Conservation (phyloP, 305 asterid species). For the Rubia tinctorum region DNA sequence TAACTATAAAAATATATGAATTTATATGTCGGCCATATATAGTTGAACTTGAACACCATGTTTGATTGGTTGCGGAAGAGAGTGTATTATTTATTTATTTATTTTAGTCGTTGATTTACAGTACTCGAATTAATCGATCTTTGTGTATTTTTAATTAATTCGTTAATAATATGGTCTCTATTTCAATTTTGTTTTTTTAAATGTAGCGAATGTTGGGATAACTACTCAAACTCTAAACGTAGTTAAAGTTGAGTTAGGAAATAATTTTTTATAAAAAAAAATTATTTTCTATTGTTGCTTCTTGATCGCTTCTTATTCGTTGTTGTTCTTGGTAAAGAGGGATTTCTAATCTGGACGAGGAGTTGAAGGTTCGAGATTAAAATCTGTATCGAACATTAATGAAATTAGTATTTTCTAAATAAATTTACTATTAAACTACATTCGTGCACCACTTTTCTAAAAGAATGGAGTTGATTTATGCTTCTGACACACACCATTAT, state of each 20-base stretch:
- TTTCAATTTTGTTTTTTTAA: no score
- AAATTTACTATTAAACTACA: neutral
- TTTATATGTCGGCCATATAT: conserved; percentile 10
- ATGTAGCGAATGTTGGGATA: no score
- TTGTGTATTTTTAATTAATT: neutral
- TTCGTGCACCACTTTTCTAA: neutral
- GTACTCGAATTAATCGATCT: neutral
- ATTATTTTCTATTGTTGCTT: no score
- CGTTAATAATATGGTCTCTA: no score
- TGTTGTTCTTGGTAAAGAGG: neutral
- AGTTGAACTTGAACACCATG: conserved; percentile 4
- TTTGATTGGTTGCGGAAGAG: neutral
- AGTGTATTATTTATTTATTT: neutral
- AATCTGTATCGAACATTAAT: no score
- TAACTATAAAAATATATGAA: neutral
- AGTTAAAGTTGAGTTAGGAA: no score
- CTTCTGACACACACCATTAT: neutral
- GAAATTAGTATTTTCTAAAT: neutral
- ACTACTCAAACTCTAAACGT: no score
- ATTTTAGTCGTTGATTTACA: no score
- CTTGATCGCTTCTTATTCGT: neutral
- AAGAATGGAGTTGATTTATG: neutral
- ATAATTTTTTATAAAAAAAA: no score
- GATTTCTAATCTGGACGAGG: neutral
- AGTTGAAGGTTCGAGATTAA: neutral